phyloP scores from a whole-genome alignment of 164 flowering plant genomes.

The Umbellularia californica region DNA sequence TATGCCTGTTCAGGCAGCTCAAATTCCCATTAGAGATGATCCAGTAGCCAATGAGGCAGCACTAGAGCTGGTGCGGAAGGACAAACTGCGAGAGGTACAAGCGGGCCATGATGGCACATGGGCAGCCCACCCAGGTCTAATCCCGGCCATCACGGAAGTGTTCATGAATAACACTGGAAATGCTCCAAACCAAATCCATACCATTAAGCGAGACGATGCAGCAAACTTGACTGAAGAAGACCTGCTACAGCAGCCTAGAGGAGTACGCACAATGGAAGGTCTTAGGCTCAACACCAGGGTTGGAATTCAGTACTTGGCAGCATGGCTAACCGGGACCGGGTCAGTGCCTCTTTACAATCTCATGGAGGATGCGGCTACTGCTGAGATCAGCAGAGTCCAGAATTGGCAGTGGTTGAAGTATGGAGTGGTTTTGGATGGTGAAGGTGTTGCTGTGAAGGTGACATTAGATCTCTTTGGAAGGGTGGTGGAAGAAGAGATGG shows the following conservation, averaged over 20 bases:
- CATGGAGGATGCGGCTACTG: conserved; percentile 97
- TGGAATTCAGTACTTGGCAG: conserved; percentile 85
- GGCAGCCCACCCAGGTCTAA: conserved; percentile 95
- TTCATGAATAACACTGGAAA: conserved; percentile 61
- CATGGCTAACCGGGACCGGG: conserved; percentile 87
- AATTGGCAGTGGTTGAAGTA: conserved; percentile 94
- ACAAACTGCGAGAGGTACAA: conserved; percentile 75
- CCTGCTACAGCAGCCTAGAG: conserved; percentile 62
- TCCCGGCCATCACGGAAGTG: conserved; percentile 65
- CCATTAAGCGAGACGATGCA: conserved; percentile 59
- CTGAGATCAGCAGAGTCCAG: conserved; percentile 89
- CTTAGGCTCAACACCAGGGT: conserved; percentile 82
- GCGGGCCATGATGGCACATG: conserved; percentile 97
- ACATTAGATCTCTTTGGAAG: conserved; percentile 59
- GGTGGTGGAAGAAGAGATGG: conserved; percentile 88
- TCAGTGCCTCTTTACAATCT: conserved; percentile 93
- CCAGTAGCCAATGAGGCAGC: conserved; percentile 83
- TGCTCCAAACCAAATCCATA: conserved; percentile 59
- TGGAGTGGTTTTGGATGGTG: conserved; percentile 68
- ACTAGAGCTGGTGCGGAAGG: conserved; percentile 68
- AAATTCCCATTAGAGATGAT: conserved; percentile 84
- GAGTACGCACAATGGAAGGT: conserved; percentile 75
- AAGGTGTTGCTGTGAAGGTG: conserved; percentile 61
- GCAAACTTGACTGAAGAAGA: conserved; percentile 58
- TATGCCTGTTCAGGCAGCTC: conserved; percentile 68